Evolutionary conservation across 208 protist species (phyloP), one percentile per base, ranked within the genome.

Genomic region (Balamuthia mandrillaris): DNA sequence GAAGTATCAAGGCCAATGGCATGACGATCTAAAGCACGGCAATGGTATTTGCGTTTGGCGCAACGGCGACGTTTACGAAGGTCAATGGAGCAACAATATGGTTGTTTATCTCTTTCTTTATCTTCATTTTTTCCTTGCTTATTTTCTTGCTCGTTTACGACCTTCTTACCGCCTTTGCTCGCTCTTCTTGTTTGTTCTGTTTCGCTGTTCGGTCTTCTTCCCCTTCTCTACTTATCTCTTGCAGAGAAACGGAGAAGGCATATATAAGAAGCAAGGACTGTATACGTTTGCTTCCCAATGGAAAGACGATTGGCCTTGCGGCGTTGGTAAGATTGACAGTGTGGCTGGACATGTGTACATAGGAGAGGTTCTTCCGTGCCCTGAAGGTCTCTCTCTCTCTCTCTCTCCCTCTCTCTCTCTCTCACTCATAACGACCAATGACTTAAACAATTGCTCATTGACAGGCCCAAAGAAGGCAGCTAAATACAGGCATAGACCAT

Each of bases 1-100:
- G 47, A 79, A 79, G 49, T 81, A 81, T 35, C 51, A 81, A 52
- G 72, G 72, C 27, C 51, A 81, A 41, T 81, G 72, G 72, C 44
- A 81, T 31, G 49, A 63, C 31, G 72, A 41, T 21, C 10, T 58
- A 3, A 81, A 81, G 49, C 72, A 81, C 33, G 72, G 72, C 27
- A 41, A 44, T 31, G 72, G 72, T 14, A 42, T 45, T 37, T 51
- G 63, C 7, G 45, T 63, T 3, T 81, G 72, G 72, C 51, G 31
- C 10, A 81, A 81, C 33, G 72, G 72, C 27, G 72, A 81, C 27
- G 51, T 45, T 33, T 81, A 81, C 31, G 72, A 42, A 3, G 70
- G 70, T 5, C 44, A 60, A n/a, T 79, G 70, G 70, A 79, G 60
- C 47, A 39, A 52, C 31, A 31, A 31, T 16, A 4, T 44, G 70